Evolutionary conservation across 306 rosid species (phyloP).

Genomic region (Trichosanthes cucumerina): DNA sequence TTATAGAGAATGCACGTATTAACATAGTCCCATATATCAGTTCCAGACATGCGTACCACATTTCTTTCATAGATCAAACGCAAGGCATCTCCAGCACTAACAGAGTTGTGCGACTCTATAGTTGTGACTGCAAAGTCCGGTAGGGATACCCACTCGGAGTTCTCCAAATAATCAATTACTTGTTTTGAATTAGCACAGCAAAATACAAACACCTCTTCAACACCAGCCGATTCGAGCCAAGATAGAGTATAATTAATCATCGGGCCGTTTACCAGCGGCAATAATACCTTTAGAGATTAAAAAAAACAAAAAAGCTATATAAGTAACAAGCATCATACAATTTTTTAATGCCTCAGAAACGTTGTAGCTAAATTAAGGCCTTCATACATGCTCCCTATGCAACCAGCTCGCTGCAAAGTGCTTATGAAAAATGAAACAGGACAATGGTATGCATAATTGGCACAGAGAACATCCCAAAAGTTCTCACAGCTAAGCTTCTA

Average conservation of each 20-base stretch:
- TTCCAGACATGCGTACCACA: constrained; percentile 45
- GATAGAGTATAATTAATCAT: constrained; percentile 83
- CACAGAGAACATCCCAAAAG: background rate
- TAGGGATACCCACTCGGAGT: constrained; percentile 69
- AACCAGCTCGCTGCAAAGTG: background rate
- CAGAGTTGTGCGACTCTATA: constrained; percentile 78
- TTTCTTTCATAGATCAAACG: constrained; percentile 86
- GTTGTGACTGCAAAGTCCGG: constrained; percentile 59
- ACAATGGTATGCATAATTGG: background rate
- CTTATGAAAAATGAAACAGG: background rate
- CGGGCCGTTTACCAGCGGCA: constrained; percentile 79
- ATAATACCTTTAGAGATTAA: constrained; percentile 40
- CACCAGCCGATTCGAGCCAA: constrained; percentile 96
- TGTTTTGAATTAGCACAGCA: constrained; percentile 91
- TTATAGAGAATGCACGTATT: background rate
- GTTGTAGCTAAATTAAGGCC: background rate
- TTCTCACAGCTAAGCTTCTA: background rate
- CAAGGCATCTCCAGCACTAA: constrained; percentile 89
- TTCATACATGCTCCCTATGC: background rate
- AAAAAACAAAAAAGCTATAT: background rate
- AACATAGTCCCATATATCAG: background rate
- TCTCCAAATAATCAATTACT: constrained; percentile 69
- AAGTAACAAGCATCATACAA: background rate
- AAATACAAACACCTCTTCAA: constrained; percentile 91
- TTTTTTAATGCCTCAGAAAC: background rate